Evolutionary conservation across 2,329 filamentous ascomycete species (phyloP).

Genomic region (Aspergillus melleus): DNA sequence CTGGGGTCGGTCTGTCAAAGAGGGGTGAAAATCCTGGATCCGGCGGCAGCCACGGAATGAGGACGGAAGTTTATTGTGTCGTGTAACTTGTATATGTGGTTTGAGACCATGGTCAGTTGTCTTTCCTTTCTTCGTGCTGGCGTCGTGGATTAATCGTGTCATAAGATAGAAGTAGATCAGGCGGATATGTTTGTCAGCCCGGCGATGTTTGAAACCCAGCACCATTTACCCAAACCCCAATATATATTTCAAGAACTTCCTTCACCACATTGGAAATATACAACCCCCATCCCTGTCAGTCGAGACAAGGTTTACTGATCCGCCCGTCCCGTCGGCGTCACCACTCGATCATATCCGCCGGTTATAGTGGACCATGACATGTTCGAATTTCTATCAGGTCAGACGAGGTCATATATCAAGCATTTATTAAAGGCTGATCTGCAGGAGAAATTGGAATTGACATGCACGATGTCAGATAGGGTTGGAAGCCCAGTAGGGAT

Average conservation of each 20-base stretch:
- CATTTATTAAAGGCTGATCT: not conserved
- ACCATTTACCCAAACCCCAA: no score
- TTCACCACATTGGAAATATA: not conserved
- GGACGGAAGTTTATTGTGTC: not conserved
- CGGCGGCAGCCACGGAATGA: not conserved
- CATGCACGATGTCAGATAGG: not conserved
- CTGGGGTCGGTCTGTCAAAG: not conserved
- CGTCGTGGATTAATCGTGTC: no score
- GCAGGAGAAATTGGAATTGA: no score
- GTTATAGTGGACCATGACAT: slow-evolving; percentile 5
- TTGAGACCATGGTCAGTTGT: not conserved
- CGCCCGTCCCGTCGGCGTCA: slow-evolving; percentile 10
- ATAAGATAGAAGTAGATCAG: no score
- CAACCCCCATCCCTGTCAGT: not conserved
- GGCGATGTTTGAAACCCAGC: no score
- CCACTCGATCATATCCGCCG: slow-evolving; percentile 7
- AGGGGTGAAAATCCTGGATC: not conserved
- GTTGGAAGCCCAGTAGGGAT: no score
- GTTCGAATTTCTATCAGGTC: not conserved
- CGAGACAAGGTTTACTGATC: not conserved
- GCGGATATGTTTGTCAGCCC: no score
- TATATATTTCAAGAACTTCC: no score
- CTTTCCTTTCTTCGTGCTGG: not conserved
- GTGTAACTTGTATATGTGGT: not conserved
- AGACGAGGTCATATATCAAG: not conserved